Base-by-base conservation (phyloP, 441 rosid species). In the Populus tomentosa region DNA sequence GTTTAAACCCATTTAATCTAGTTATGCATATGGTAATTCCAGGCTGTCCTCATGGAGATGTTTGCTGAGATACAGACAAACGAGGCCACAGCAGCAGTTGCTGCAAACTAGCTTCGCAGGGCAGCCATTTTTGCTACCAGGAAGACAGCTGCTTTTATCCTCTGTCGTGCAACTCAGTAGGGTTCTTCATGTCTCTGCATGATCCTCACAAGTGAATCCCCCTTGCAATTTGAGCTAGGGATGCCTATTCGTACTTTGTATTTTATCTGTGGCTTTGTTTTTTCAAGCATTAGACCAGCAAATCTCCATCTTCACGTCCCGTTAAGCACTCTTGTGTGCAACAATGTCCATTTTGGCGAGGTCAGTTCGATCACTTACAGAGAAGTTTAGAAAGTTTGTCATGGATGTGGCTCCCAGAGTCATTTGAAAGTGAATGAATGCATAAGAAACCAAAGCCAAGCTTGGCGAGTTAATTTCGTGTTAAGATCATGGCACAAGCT, bases 121-220 rank as follows among this genome's bases (percentile, higher is more conserved):
- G 16, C 62, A 78, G 59, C 88, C 9, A 78, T 86, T 9, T 72
- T 79, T 87, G 88, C 84, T 24, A 77, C 11, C 9, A 28, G 21
- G 8, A 50, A 71, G 2, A 75, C n/a, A 50, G 7, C 73, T 30
- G 8, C 84, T 32, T 87, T 78, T 75, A 53, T 69, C 21, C 42
- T 85, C 68, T 81, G 32, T 30, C 82, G 28, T 85, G 77, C 69
- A 85, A 85, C 83, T 81, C 88, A n/a, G 35, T 85, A 7, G 89
- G 89, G 30, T 82, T 85, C 33, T 65, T 81, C 6, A 65, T 78
- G 77, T 81, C 88, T 2, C 84, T 83, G 72, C 21, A 80, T 84
- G 84, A 79, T 86, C 70, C 90, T 88, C 81, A 87, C 90, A 26
- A 69, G 63, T 23, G 24, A 11, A 18, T 11, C 36, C 42, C 50